phyloP scores from a whole-genome alignment of 2,329 filamentous ascomycete genomes.

The Venturia pyrina region DNA sequence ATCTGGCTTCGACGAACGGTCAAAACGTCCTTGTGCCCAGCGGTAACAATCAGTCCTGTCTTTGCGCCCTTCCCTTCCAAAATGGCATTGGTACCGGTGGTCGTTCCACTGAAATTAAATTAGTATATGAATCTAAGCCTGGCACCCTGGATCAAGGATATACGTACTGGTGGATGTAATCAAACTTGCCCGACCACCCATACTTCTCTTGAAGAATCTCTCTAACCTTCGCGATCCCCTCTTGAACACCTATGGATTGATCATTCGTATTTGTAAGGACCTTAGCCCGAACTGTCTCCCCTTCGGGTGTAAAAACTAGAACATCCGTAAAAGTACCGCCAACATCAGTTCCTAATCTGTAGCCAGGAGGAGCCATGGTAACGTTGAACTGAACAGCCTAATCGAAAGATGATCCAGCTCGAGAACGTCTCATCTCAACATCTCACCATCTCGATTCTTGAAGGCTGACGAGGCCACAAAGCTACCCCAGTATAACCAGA shows the following conservation, averaged over 20 bases:
- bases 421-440: no score
- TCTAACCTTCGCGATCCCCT: conserved; percentile 35
- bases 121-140: not conserved
- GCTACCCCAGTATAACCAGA: not conserved
- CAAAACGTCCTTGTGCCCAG: conserved; percentile 40
- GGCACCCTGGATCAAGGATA: not conserved
- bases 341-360: conserved; percentile 20
- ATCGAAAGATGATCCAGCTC: no score
- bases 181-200: conserved; percentile 35
- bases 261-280: conserved; percentile 36
- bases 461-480: not conserved
- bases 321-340: conserved; percentile 25
- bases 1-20: conserved; percentile 39
- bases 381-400: not conserved
- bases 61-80: conserved; percentile 41
- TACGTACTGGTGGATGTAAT: conserved; percentile 35
- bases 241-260: conserved; percentile 38
- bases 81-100: conserved; percentile 40
- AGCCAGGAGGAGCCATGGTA: conserved; percentile 13
- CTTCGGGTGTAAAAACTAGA: conserved; percentile 36
- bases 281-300: conserved; percentile 35
- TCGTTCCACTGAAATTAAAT: conserved; percentile 28
- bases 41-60: conserved; percentile 37
- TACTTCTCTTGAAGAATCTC: conserved; percentile 28
- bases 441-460: not conserved